Evolutionary conservation across 202 grass and related monocot genomes (phyloP), one percentile per base, ranked within the genome.

Genomic region (Brachypodium distachyon): DNA sequence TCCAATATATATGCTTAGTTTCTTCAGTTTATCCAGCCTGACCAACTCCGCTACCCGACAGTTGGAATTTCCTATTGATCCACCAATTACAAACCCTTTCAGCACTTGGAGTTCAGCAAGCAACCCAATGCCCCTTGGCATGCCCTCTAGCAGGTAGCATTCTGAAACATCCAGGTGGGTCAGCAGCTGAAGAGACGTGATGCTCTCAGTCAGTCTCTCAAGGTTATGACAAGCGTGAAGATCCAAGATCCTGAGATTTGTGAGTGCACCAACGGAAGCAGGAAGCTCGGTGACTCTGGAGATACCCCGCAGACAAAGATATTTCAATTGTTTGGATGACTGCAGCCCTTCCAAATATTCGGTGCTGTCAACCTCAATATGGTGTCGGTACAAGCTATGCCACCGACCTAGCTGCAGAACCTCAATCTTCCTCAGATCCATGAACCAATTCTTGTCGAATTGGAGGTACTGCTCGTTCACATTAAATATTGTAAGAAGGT

Each of bases 201-300:
- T 79, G 22, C 56, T 73, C 6, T 16, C 11, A 47, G 75, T 72
- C 26, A 94, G 57, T 50, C 73, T 90, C 70, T 90, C 91, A 60
- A 94, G 83, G 77, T 94, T 94, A 74, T 94, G 91, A 84, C 91
- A 94, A 42, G 91, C 82, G 73, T 87, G 85, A 68, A 94, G 74
- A 61, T 94, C 91, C 36, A 94, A 69, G 34, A 94, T 90, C 37
- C 43, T 86, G 50, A 94, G 78, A 83, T 80, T 85, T 68, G 81
- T 73, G 70, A 79, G 61, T 22, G 70, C 37, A 31, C 70, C 78
- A 41, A 94, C 83, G 10, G 91, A 90, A 68, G 66, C 36, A 69
- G 91, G 87, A 85, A 94, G 88, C 46, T 75, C 68, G 8, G 51
- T 82, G 26, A 94, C 88, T 59, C 82, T 90, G 40, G 91, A 94